Evolutionary conservation across 441 rosid genomes (phyloP), one percentile per base, ranked within the genome.

Genomic region (Manihot esculenta): DNA sequence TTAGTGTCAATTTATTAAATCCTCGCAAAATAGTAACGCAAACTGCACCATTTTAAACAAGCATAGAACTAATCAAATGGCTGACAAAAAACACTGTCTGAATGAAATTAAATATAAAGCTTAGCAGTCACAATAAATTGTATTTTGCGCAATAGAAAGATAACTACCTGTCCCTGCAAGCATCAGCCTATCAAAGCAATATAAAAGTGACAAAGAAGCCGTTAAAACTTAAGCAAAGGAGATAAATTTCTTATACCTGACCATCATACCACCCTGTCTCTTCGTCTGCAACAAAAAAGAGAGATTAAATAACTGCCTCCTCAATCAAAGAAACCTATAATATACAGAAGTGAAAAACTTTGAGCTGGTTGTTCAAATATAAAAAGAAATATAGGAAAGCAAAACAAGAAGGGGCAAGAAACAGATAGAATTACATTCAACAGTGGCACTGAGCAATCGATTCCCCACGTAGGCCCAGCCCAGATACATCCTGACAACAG

Each of bases 261-360:
- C 99, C 97, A 80, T 94, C 99, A 50, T 90, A 94, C 97, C 99
- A 92, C 20, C 99, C 99, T 1, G 97, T 94, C 83, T 94, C 97
- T 83, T 94, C 99, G 80, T 94, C 96, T 92, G 86, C 85, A 81
- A 72, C 48, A 66, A 71, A 27, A 56, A 50, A 61, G 9, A 20
- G 56, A 18, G 49, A 50, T 2, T 3, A 51, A 54, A 21, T 4
- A 44, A 9, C 10, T 11, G n/a, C 20, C 17, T 21, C 30, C 26
- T 38, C 47, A 48, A 55, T 54, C 18, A 68, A 42, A 26, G 2
- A 69, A 42, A 18, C 14, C 10, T 12, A 6, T 11, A 51, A 23
- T 4, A 6, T 35, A 6, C 41, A 35, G 5, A 35, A 35, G 41
- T 3, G 4, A 30, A 30, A 30, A 30, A 35, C 41, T 35, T 35